Conservation (phyloP, 345 rosid species). For the Eucalyptus regnans region DNA sequence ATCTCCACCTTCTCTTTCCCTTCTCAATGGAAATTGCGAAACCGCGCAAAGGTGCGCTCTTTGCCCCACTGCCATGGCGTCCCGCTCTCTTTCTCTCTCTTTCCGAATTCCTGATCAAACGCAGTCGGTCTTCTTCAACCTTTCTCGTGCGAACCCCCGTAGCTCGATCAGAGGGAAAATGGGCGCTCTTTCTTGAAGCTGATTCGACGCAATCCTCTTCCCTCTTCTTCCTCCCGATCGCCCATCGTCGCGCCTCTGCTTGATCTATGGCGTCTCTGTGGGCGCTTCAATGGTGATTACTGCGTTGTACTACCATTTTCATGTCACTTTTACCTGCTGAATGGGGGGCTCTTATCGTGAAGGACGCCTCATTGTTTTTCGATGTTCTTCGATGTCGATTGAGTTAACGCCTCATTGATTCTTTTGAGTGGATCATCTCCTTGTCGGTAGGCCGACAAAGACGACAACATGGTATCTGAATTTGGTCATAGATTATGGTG, state of each 20-base stretch:
- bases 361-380: neutral
- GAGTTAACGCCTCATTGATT: neutral
- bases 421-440: neutral
- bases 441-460: neutral
- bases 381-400: neutral
- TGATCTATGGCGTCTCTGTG: constrained; percentile 52
- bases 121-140: neutral
- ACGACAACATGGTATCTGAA: neutral
- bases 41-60: neutral
- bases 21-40: neutral
- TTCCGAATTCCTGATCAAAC: neutral
- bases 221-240: constrained; percentile 25
- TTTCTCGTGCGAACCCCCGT: neutral
- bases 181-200: constrained; percentile 38
- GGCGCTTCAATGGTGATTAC: constrained; percentile 48
- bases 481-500: accelerated
- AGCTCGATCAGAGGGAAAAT: neutral
- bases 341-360: neutral
- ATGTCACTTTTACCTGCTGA: neutral
- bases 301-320: neutral
- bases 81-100: neutral
- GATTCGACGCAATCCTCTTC: constrained; percentile 42
- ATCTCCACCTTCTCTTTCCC: neutral
- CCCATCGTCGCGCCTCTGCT: constrained; percentile 49
- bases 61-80: neutral